Evolutionary conservation across 108 stramenopile species (phyloP).

Genomic region (Skeletonema potamos): DNA sequence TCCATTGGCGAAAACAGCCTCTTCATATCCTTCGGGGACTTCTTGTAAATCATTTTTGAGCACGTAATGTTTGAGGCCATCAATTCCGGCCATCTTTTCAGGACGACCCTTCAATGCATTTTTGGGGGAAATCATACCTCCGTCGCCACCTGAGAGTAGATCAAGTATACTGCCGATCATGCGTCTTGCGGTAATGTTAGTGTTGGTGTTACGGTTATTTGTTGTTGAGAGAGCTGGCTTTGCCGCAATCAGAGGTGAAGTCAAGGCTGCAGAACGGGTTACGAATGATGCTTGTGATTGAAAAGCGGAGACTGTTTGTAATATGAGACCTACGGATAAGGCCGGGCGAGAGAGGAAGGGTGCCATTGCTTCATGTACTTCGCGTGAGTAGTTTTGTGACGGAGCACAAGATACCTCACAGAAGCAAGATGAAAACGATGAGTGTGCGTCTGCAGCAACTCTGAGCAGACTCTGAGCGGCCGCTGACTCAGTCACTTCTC

Average conservation of each 20-base stretch:
- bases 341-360: neutral
- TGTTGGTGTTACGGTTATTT: neutral
- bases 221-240: neutral
- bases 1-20: conserved; percentile 73
- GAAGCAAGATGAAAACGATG: too few relatives aligned
- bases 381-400: neutral
- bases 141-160: conserved; percentile 55
- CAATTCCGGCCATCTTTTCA: conserved; percentile 65
- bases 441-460: neutral
- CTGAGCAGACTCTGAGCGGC: too few relatives aligned
- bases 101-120: conserved; percentile 67
- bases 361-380: neutral
- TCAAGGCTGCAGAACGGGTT: neutral
- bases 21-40: conserved; percentile 69
- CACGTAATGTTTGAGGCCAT: conserved; percentile 61
- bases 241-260: neutral
- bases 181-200: conserved; percentile 4
- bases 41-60: conserved; percentile 63
- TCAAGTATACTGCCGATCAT: conserved; percentile 72
- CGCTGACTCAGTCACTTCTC: too few relatives aligned
- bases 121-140: conserved; percentile 55
- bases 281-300: neutral
- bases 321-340: conserved; percentile 1
- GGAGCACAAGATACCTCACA: too few relatives aligned
- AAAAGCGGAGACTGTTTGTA: neutral